Base-by-base conservation (phyloP, 2,329 filamentous ascomycete species). In the Aspergillus fumigatiaffinis region DNA sequence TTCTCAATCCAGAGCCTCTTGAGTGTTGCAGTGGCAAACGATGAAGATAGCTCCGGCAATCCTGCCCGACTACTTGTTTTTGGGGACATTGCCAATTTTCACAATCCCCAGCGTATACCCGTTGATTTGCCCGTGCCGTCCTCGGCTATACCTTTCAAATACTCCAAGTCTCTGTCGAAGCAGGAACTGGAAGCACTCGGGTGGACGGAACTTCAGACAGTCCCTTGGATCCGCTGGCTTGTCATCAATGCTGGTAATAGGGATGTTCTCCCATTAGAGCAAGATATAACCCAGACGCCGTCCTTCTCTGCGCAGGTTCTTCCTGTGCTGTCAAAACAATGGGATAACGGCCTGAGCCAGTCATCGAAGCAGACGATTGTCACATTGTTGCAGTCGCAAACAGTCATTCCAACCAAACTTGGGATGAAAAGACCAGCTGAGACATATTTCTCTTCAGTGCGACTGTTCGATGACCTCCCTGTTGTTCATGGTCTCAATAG, bases 391-490 rank as follows among this genome's bases (percentile, higher is more conserved):
- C 83, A 86, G 53, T 77, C 82, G 2, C 81, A 88, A 51, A 84
- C 91, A 0, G 84, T 96, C 28, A 90, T 99, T 69, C 94, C 94
- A 0, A 97, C 94, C 0, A 97, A 91, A 70, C 76, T 87, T 63
- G 94, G 94, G 7, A 95, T 99, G 92, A 88, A 81, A 65, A 89
- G 84, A 64, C 94, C 94, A 4, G 77, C 80, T 3, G 92, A 97
- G 63, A 87, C 94, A 0, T 99, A 97, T 73, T 97, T 99, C 68
- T 86, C 90, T 1, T 89, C 86, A n/a, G 94, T 99, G 41, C 94
- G 91, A 71, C 79, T 99, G 0, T 99, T 99, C 68, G 92, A 97
- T 60, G 94, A 99, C 70, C 79, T 99, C 17, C 92, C 94, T 0
- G 87, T 88, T 12, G 86, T 97, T 1, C 84, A 87, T 62, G 86